Percentiles rank a stretch among this genome's conserved stretches.
Conservation (phyloP, 192 early-diverging fungal species). For the Rhizophagus clarus region DNA sequence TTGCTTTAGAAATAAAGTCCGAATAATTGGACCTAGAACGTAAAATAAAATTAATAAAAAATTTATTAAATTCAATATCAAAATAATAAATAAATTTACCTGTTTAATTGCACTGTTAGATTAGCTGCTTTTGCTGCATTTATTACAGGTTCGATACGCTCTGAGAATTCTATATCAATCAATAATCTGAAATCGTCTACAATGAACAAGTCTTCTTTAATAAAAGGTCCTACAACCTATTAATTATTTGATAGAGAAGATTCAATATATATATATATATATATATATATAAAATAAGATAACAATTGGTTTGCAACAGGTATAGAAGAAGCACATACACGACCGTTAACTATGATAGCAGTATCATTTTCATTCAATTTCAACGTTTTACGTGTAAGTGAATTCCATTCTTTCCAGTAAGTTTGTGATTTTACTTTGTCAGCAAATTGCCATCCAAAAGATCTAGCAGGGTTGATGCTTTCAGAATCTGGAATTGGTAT, state of each 20-base stretch:
- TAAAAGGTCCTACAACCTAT: conserved; percentile 56
- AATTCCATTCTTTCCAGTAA: conserved; percentile 15
- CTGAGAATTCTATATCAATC: conserved; percentile 55
- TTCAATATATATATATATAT: too few relatives aligned
- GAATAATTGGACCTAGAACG: conserved; percentile 21
- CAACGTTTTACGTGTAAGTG: conserved; percentile 30
- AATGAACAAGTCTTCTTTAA: conserved; percentile 43
- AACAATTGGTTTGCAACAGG: background rate
- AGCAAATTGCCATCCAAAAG: background rate
- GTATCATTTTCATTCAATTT: conserved; percentile 31
- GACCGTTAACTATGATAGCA: conserved; percentile 64
- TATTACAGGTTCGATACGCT: conserved; percentile 45
- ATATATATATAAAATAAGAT: too few relatives aligned
- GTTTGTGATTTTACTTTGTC: background rate
- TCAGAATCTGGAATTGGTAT: conserved; percentile 5
- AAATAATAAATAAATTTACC: conserved; percentile 13
- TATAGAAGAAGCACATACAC: conserved; percentile 40
- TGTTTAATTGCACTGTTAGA: background rate
- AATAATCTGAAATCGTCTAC: conserved; percentile 63
- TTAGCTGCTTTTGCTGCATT: conserved; percentile 29
- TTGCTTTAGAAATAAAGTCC: conserved; percentile 1
- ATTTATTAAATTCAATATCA: background rate
- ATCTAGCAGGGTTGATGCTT: background rate
- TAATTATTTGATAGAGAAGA: background rate
- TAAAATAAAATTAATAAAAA: background rate